Conservation (phyloP, 345 rosid species). For the Eucalyptus microcorys region DNA sequence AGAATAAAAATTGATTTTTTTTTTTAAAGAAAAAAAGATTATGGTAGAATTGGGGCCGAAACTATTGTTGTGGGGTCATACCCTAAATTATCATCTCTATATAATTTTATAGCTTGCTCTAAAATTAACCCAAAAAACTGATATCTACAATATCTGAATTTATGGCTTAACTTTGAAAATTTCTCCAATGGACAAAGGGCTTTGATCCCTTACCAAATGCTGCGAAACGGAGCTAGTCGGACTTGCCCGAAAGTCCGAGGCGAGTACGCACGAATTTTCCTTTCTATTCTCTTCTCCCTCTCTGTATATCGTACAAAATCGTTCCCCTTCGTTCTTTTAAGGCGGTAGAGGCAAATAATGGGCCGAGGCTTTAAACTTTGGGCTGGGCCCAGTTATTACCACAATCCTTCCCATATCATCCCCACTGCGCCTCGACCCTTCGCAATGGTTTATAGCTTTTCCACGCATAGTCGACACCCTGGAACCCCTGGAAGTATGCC, state of each 20-base stretch:
- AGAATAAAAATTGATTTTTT: background rate
- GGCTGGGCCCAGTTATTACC: background rate
- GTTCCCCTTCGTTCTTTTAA: accelerated
- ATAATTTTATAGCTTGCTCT: background rate
- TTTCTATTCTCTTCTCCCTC: background rate
- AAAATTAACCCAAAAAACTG: background rate
- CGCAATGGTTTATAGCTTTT: background rate
- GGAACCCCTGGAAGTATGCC: background rate
- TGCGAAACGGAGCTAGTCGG: background rate
- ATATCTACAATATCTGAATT: background rate
- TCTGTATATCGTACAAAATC: background rate
- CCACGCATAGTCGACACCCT: background rate
- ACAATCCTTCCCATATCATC: background rate
- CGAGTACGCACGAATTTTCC: background rate
- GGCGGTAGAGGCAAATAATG: background rate
- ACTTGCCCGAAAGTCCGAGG: background rate
- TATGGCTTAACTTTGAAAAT: background rate
- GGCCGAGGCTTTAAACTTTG: background rate
- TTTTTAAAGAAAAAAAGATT: background rate
- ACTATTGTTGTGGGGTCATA: background rate
- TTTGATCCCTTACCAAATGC: background rate
- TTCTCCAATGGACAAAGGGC: background rate
- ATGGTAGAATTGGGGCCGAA: background rate
- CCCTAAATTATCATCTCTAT: background rate
- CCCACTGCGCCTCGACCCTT: background rate